Percentiles rank a stretch among this genome's conserved stretches.
phyloP scores from a whole-genome alignment of 108 stramenopile genomes.

The Phaeodactylum tricornutum region DNA sequence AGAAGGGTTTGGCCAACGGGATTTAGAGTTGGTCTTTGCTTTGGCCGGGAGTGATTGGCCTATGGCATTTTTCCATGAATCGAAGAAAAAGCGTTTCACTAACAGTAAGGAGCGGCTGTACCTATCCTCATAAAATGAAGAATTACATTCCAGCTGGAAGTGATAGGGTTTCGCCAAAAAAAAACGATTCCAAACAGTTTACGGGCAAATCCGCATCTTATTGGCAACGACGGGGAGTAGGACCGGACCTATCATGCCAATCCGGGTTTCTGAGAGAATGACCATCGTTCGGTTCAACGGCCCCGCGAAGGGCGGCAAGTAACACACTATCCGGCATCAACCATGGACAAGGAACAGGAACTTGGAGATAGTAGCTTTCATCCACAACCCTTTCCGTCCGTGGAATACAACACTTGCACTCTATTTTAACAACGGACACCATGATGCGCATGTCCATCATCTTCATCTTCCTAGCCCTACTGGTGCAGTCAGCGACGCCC shows the following conservation, averaged over 20 bases:
- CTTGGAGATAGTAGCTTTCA: background rate
- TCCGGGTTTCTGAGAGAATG: conserved; percentile 53
- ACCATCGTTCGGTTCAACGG: conserved; percentile 49
- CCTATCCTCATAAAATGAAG: too few species aligned
- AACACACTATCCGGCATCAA: background rate
- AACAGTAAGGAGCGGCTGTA: too few species aligned
- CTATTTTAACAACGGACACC: background rate
- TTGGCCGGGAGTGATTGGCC: too few species aligned
- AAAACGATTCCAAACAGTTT: too few species aligned
- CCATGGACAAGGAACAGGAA: background rate
- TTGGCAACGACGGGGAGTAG: too few species aligned
- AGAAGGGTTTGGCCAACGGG: too few species aligned
- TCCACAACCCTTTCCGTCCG: background rate
- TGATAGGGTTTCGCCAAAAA: too few species aligned
- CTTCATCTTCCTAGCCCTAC: background rate
- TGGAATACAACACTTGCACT: background rate
- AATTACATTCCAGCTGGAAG: too few species aligned
- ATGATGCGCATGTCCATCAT: background rate
- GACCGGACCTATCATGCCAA: too few species aligned
- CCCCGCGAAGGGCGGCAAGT: conserved; percentile 9
- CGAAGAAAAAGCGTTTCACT: too few species aligned
- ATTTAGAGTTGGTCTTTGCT: too few species aligned
- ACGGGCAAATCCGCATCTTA: too few species aligned
- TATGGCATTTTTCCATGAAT: conserved; percentile 65
- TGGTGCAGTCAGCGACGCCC: background rate